Evolutionary conservation across 1,284 basidiomycete species (phyloP).

Genomic region (Cryptococcus sp.): DNA sequence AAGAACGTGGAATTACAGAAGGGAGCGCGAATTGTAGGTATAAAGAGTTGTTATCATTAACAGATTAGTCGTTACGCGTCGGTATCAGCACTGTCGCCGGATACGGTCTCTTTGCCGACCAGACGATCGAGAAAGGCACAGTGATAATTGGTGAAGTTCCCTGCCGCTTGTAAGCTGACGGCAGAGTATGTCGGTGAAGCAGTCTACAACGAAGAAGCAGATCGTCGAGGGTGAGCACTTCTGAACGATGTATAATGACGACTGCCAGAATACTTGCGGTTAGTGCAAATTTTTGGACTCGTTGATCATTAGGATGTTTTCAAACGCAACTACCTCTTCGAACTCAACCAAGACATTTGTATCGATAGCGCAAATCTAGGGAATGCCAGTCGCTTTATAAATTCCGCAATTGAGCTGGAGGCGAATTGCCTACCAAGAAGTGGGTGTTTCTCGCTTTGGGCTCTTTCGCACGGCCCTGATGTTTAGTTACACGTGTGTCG

Average conservation of each 20-base stretch:
- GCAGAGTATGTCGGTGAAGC: conserved; percentile 20
- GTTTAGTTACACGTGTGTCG: not conserved
- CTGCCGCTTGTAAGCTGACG: not conserved
- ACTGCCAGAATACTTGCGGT: not conserved
- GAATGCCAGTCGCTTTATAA: conserved; percentile 14
- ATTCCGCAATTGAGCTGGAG: conserved; percentile 3
- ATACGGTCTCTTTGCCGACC: conserved; percentile 18
- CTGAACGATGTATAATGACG: not conserved
- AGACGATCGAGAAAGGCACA: conserved; percentile 8
- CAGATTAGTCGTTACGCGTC: not conserved
- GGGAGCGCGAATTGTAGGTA: not conserved
- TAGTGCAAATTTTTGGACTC: not conserved
- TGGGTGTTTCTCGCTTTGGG: conserved; percentile 3
- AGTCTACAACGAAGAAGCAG: conserved; percentile 7
- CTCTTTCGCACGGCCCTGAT: not conserved
- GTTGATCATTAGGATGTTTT: conserved; percentile 5
- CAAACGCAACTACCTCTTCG: conserved; percentile 15
- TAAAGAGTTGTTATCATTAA: too few relatives aligned
- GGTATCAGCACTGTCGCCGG: conserved; percentile 6
- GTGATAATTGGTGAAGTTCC: conserved; percentile 11
- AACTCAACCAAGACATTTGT: conserved; percentile 3
- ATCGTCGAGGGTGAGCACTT: conserved; percentile 11
- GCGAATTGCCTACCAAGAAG: conserved; percentile 8
- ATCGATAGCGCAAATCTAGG: conserved; percentile 15
- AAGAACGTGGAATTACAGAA: not conserved